These are phyloP conservation scores for Cytospora chrysosperma DNA, from an alignment of 2,329 filamentous ascomycete genomes.

Conservation along the genomic window DNA sequence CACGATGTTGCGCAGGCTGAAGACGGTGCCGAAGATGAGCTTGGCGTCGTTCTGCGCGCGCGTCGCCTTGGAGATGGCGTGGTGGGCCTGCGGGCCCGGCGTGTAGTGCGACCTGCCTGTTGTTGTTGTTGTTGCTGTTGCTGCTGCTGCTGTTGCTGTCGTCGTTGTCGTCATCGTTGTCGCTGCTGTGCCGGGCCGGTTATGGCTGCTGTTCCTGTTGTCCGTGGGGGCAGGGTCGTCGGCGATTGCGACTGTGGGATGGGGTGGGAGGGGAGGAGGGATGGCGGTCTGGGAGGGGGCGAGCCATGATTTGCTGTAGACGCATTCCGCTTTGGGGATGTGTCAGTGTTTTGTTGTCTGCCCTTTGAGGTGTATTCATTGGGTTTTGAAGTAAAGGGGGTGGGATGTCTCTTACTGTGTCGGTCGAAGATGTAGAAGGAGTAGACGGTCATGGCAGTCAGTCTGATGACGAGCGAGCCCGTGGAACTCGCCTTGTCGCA, in stretches of 20 bases:
- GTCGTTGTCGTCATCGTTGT: no score
- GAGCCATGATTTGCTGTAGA: conserved; percentile 89
- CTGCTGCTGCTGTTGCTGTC: conserved; percentile 20
- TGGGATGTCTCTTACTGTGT: conserved; percentile 65
- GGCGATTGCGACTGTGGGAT: conserved; percentile 16
- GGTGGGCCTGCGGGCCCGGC: neutral
- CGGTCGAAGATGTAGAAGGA: conserved; percentile 99
- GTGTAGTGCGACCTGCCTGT: neutral
- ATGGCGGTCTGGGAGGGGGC: conserved; percentile 43
- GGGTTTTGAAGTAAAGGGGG: neutral
- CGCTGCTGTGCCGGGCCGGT: conserved; percentile 38
- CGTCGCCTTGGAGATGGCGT: conserved; percentile 11
- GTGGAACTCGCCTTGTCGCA: conserved; percentile 12
- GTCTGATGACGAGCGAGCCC: conserved; percentile 20
- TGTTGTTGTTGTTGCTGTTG: conserved; percentile 19
- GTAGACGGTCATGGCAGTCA: conserved; percentile 78
- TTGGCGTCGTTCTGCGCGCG: conserved; percentile 76
- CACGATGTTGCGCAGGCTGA: conserved; percentile 94
- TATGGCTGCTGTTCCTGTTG: conserved; percentile 29
- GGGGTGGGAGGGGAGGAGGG: conserved; percentile 38
- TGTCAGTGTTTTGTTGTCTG: conserved; percentile 16
- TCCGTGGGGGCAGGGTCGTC: conserved; percentile 35
- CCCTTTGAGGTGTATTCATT: neutral
- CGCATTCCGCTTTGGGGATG: conserved; percentile 75
- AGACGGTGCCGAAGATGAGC: conserved; percentile 94